Evolutionary conservation across 169 alveolate genomes (phyloP), one percentile per base, ranked within the genome.

Genomic region (Eimeria tenella): DNA sequence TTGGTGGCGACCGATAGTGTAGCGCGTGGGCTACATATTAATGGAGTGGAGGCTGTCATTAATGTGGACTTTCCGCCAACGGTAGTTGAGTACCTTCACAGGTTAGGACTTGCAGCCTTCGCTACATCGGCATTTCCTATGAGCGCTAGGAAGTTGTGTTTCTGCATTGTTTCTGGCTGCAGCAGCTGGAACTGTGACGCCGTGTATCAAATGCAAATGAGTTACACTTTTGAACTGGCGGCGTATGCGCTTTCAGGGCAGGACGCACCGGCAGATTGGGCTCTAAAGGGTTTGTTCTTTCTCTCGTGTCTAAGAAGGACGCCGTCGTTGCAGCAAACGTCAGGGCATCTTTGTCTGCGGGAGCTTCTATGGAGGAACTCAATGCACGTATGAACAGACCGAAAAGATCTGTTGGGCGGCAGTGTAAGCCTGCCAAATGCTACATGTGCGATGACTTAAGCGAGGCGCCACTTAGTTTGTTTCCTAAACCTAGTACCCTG

Each of bases 181-280:
- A 55, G 49, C 55, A 42, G 52, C 10, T 19, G 87, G 10, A 13
- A 3, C 10, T 15, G 74, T 62, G 74, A 4, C 17, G 49, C 11
- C 4, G 23, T 2, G 13, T 21, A 21, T 21, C 50, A 25, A 0
- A 19, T 49, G 68, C 19, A 6, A 19, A 63, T 75, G 49, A 50
- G 11, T 49, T 52, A 63, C 42, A 31, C 50, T 25, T 58, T 53
- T 19, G 56, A 5, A 7, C n/a, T 10, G 49, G 17, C 15, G 60
- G 92, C 50, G 65, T 63, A 31, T 25, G 81, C 58, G 68, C 97
- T 42, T 99, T 97, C 90, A 96, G 99, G 97, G 98, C 98, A 19
- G 99, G 99, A 65, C 97, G 99, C 90, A 98, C 99, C 83, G 99
- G 99, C 10, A 96, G 99, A 73, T 97, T 96, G 91, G 97, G 97